A percentile compares a stretch with the other conserved stretches of the same genome.
phyloP scores from a whole-genome alignment of 441 rosid species.

The Corymbia calophylla region DNA sequence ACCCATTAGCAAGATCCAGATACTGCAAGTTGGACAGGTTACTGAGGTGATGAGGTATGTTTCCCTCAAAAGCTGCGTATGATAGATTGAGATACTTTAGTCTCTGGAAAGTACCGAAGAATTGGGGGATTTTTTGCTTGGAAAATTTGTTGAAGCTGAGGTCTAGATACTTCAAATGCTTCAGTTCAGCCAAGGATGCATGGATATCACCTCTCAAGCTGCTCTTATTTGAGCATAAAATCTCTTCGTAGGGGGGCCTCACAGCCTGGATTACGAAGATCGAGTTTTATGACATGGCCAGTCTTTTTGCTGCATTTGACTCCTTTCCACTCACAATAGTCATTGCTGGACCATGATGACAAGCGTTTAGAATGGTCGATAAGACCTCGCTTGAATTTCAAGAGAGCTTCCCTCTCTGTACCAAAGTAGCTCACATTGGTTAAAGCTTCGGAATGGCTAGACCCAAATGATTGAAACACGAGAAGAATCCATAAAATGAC shows the following conservation, averaged over 20 bases:
- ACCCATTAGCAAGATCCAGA: not conserved
- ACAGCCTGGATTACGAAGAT: not conserved
- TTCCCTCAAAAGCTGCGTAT: not conserved
- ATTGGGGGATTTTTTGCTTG: not conserved
- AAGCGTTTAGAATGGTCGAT: not conserved
- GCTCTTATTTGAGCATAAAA: not conserved
- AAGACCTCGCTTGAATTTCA: not conserved
- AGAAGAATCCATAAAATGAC: not conserved
- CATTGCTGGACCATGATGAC: not conserved
- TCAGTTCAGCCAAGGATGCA: not conserved
- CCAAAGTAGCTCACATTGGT: not conserved
- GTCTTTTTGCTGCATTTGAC: not conserved
- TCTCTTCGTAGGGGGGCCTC: no score
- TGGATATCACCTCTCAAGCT: not conserved
- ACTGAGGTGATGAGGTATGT: not conserved
- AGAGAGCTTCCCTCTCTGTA: not conserved
- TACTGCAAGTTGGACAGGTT: not conserved
- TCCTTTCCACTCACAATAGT: not conserved
- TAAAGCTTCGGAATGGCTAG: not conserved
- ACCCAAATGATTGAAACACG: not conserved
- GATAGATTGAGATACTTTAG: not conserved
- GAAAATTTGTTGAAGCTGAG: not conserved
- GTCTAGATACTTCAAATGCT: not conserved
- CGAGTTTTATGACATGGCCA: not conserved
- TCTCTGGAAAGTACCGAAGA: not conserved